Percentiles rank a stretch among this genome's conserved stretches.
phyloP scores from a whole-genome alignment of 139 green algal genomes.

The Chlamydomonas sphaeroides region DNA sequence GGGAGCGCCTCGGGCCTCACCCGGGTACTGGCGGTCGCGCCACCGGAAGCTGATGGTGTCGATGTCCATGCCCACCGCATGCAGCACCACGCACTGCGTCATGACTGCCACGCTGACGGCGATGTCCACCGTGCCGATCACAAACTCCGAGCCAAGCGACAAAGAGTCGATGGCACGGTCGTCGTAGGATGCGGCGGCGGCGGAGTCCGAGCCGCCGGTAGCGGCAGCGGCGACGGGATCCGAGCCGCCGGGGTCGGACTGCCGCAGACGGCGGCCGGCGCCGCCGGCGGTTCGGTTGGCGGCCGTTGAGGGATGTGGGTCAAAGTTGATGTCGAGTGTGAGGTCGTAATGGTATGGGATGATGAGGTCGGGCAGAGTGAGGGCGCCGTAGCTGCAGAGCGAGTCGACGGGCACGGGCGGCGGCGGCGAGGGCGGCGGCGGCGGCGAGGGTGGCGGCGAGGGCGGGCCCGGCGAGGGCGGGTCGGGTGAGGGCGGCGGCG shows the following conservation, averaged over 20 bases:
- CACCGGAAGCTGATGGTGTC: constrained; percentile 2
- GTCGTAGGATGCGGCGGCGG: too few species aligned
- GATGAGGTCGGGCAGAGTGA: constrained; percentile 56
- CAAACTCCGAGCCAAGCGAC: constrained; percentile 1
- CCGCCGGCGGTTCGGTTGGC: too few species aligned
- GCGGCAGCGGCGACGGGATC: too few species aligned
- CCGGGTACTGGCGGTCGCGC: not conserved
- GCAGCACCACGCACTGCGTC: constrained; percentile 75
- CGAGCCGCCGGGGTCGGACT: too few species aligned
- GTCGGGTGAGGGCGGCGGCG: not conserved
- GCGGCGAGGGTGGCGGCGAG: not conserved
- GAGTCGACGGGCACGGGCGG: not conserved
- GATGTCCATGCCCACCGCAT: constrained; percentile 62
- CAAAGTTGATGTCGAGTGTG: constrained; percentile 52
- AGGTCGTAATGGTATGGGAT: constrained; percentile 67
- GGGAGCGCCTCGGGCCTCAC: too few species aligned
- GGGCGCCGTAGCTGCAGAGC: constrained; percentile 60
- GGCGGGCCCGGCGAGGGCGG: not conserved
- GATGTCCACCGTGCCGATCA: constrained; percentile 53
- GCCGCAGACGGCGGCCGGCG: too few species aligned
- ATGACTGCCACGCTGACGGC: constrained; percentile 37
- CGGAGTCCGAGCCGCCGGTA: too few species aligned
- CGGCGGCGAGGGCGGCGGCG: not conserved
- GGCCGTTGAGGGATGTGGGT: constrained; percentile 23
- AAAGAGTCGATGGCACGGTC: not conserved